Percentiles rank a stretch among this genome's conserved stretches.
Conservation (phyloP, 2,329 filamentous ascomycete species). For the Colletotrichum scovillei region DNA sequence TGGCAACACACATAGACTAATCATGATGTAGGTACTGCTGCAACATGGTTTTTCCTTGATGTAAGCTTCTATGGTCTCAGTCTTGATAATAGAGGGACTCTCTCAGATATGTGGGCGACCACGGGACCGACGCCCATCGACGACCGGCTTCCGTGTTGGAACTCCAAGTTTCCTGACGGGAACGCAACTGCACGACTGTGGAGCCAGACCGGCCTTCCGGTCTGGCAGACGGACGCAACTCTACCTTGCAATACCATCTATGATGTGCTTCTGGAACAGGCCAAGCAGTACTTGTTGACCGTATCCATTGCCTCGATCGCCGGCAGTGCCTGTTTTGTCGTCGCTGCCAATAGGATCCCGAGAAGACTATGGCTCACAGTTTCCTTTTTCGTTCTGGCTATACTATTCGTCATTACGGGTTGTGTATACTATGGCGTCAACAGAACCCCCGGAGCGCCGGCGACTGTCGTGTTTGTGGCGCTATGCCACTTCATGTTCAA, state of each 20-base stretch:
- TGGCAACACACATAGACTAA: constrained; percentile 1
- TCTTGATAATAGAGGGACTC: constrained; percentile 56
- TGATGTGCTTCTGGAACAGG: constrained; percentile 61
- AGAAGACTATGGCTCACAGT: constrained; percentile 61
- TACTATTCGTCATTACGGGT: constrained; percentile 61
- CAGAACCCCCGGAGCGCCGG: constrained; percentile 52
- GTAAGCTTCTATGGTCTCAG: constrained; percentile 67
- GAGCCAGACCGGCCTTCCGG: constrained; percentile 51
- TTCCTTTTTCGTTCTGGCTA: constrained; percentile 59
- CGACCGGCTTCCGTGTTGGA: constrained; percentile 57
- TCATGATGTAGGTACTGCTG: constrained; percentile 50
- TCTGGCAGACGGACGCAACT: constrained; percentile 62
- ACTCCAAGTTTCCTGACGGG: constrained; percentile 54
- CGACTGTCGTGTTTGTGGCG: constrained; percentile 62
- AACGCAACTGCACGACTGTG: constrained; percentile 57
- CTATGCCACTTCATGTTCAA: constrained; percentile 67
- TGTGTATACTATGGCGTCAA: constrained; percentile 61
- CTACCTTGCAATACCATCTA: constrained; percentile 64
- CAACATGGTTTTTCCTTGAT: constrained; percentile 66
- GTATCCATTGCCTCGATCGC: constrained; percentile 63
- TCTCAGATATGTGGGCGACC: constrained; percentile 57
- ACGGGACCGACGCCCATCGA: constrained; percentile 47
- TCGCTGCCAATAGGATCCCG: constrained; percentile 59
- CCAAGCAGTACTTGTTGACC: constrained; percentile 64
- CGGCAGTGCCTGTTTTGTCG: constrained; percentile 60